These are phyloP conservation scores for Monascus ruber DNA, from an alignment of 2,329 filamentous ascomycete species.

Conservation along the genomic window DNA sequence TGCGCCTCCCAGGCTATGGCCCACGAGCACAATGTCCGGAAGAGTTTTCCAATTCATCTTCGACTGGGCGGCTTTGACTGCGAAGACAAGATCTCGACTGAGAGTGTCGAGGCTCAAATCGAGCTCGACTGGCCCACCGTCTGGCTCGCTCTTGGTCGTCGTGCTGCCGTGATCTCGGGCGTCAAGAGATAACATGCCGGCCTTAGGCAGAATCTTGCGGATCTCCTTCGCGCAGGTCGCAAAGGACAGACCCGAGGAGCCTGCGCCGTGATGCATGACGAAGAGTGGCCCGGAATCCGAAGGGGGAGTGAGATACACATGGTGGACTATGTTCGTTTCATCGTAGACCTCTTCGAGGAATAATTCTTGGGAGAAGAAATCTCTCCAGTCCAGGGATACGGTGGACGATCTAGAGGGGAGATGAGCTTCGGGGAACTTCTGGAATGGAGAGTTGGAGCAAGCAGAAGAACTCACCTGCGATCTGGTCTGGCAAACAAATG, in stretches of 20 bases:
- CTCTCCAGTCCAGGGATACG: conserved; percentile 69
- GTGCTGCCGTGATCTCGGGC: conserved; percentile 78
- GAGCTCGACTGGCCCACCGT: conserved; percentile 25
- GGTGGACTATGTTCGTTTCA: conserved; percentile 49
- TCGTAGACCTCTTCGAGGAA: conserved; percentile 43
- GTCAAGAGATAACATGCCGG: conserved; percentile 76
- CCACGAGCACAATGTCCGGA: conserved; percentile 70
- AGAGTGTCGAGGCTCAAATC: conserved; percentile 66
- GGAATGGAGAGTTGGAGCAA: conserved; percentile 1
- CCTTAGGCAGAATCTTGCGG: conserved; percentile 60
- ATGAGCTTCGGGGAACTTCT: not conserved
- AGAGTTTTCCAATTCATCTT: conserved; percentile 62
- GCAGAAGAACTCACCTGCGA: conserved; percentile 42
- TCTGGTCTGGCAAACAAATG: conserved; percentile 60
- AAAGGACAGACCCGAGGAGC: conserved; percentile 87
- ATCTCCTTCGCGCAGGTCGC: conserved; percentile 70
- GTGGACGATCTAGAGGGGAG: conserved; percentile 16
- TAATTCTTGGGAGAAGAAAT: conserved; percentile 82
- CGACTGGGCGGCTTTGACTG: conserved; percentile 55
- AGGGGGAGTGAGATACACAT: conserved; percentile 81
- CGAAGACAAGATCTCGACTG: conserved; percentile 57
- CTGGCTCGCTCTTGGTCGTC: conserved; percentile 20
- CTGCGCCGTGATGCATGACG: conserved; percentile 88
- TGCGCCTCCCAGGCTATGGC: conserved; percentile 86
- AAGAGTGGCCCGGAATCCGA: conserved; percentile 64